Conservation (phyloP, 495 filamentous ascomycete genomes). For the Penicillium mononematosum region DNA sequence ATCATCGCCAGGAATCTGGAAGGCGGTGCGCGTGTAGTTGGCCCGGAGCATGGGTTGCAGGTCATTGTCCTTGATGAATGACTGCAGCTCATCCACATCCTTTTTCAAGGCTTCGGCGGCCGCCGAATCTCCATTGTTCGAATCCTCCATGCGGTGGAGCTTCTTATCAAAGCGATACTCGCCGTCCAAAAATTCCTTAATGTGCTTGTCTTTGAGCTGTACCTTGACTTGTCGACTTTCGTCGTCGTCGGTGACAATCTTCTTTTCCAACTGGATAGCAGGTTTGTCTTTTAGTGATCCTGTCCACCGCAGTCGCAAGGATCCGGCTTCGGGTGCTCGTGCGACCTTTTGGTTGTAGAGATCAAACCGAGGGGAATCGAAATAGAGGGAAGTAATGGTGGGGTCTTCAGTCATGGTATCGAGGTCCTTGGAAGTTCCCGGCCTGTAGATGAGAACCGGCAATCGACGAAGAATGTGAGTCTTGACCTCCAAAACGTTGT, state of each 20-base stretch:
- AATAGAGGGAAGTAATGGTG: slow-evolving; percentile 92
- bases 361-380: slow-evolving; percentile 81
- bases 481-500: slow-evolving; percentile 95
- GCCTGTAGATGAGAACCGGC: slow-evolving; percentile 89
- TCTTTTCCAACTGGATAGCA: slow-evolving; percentile 83
- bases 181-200: slow-evolving; percentile 82
- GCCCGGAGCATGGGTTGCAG: slow-evolving; percentile 85
- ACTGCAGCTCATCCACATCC: slow-evolving; percentile 74
- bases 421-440: slow-evolving; percentile 73
- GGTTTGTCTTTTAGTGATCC: slow-evolving; percentile 76
- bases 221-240: slow-evolving; percentile 74
- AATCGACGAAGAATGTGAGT: slow-evolving; percentile 87
- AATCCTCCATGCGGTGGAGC: slow-evolving; percentile 74
- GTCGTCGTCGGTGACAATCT: slow-evolving; percentile 73
- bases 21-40: slow-evolving; percentile 91
- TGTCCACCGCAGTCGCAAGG: slow-evolving; percentile 87
- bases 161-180: slow-evolving; percentile 92
- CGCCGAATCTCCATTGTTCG: slow-evolving; percentile 61
- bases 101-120: slow-evolving; percentile 57
- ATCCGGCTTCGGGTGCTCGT: slow-evolving; percentile 71
- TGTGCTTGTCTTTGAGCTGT: slow-evolving; percentile 87
- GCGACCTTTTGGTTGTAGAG: slow-evolving; percentile 85
- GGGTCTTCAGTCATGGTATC: slow-evolving; percentile 77
- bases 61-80: slow-evolving; percentile 71
- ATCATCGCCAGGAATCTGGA: slow-evolving; percentile 92